phyloP scores from a whole-genome alignment of 306 rosid genomes.

The Corylus avellana region DNA sequence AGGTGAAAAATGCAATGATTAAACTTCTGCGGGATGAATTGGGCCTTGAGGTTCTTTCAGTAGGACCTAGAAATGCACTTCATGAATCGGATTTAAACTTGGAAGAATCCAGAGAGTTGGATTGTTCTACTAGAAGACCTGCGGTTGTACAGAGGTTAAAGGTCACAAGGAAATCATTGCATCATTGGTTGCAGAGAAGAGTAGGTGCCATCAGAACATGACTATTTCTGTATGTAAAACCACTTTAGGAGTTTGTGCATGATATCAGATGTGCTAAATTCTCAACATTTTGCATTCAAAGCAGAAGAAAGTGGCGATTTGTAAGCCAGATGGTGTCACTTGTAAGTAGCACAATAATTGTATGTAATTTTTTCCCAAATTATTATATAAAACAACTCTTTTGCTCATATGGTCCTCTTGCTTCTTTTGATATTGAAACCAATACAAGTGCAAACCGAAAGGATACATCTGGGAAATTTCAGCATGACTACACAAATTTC shows the following conservation, averaged over 20 bases:
- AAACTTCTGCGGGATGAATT: slow-evolving; percentile 74
- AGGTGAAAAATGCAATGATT: slow-evolving; percentile 61
- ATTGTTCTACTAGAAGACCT: slow-evolving; percentile 69
- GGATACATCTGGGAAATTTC: not conserved
- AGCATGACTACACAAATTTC: not conserved
- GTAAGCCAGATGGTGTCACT: slow-evolving; percentile 14
- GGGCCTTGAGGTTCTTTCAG: slow-evolving; percentile 67
- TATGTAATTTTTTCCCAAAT: slow-evolving; percentile 2
- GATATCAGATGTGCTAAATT: slow-evolving; percentile 17
- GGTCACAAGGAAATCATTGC: slow-evolving; percentile 72
- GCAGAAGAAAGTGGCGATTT: not conserved
- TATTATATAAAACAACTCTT: slow-evolving; percentile 23
- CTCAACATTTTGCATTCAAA: slow-evolving; percentile 6
- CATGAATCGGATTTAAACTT: slow-evolving; percentile 30
- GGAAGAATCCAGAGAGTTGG: slow-evolving; percentile 34
- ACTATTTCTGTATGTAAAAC: slow-evolving; percentile 15
- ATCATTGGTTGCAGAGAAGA: slow-evolving; percentile 64
- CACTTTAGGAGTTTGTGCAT: slow-evolving; percentile 26
- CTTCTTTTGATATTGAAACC: not conserved
- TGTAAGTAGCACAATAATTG: slow-evolving; percentile 13
- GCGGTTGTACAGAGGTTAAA: slow-evolving; percentile 64
- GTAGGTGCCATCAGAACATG: slow-evolving; percentile 23
- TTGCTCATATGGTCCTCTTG: not conserved
- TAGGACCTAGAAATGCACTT: slow-evolving; percentile 44
- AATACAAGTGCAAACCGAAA: not conserved